These are phyloP conservation scores for Fraxinus americana DNA, from an alignment of 257 asterid species.

Conservation along the genomic window DNA sequence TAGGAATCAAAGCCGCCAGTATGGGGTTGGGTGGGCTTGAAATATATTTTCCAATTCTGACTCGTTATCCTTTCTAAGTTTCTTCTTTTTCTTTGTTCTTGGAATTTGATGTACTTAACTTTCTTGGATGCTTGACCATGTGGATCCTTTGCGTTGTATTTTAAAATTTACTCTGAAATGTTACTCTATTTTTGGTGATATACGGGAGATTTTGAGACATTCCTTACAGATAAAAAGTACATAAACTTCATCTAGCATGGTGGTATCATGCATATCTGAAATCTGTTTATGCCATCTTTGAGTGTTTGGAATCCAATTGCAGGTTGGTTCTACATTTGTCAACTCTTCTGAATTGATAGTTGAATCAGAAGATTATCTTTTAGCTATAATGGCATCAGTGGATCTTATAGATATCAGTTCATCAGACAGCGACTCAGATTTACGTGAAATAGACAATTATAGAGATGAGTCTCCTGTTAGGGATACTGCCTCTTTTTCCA, in stretches of 20 bases:
- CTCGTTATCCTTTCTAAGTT: background rate
- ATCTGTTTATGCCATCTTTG: slow-evolving; percentile 10
- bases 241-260: slow-evolving; percentile 19
- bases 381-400: slow-evolving; percentile 50
- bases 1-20: background rate
- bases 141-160: slow-evolving; percentile 32
- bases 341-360: slow-evolving; percentile 32
- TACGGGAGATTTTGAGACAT: slow-evolving; percentile 37
- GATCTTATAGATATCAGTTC: slow-evolving; percentile 77
- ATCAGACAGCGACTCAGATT: slow-evolving; percentile 78
- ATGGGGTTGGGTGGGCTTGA: background rate
- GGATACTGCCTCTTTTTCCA: slow-evolving; percentile 49
- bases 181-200: slow-evolving; percentile 31
- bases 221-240: slow-evolving; percentile 40
- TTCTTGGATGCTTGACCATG: slow-evolving; percentile 47
- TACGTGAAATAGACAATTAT: slow-evolving; percentile 77
- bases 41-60: background rate
- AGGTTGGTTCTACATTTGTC: slow-evolving; percentile 44
- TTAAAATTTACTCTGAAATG: slow-evolving; percentile 26
- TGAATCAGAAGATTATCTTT: slow-evolving; percentile 27
- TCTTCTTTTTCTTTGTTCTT: slow-evolving; percentile 11
- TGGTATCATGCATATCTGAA: slow-evolving; percentile 7
- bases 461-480: slow-evolving; percentile 59
- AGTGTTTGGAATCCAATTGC: slow-evolving; percentile 29
- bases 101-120: slow-evolving; percentile 29